phyloP scores from a whole-genome alignment of 345 rosid species.

The Mercurialis annua region DNA sequence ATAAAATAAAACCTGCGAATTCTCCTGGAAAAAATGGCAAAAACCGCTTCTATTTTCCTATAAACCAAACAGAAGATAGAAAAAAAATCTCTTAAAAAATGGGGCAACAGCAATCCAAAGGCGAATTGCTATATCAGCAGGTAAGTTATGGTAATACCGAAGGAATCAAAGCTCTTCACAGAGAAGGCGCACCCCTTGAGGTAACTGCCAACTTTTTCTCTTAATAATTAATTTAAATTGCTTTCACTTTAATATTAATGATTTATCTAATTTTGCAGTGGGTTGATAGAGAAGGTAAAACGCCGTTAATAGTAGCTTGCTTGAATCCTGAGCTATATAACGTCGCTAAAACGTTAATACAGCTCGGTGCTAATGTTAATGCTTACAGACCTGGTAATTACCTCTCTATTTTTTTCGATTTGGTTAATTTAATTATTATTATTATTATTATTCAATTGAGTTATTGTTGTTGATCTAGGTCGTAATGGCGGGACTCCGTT shows the following conservation, averaged over 20 bases:
- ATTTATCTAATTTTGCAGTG: slow-evolving; percentile 42
- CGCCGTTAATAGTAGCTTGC: slow-evolving; percentile 81
- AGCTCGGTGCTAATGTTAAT: slow-evolving; percentile 80
- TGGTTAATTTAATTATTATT: background rate
- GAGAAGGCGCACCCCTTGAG: slow-evolving; percentile 93
- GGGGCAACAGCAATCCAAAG: slow-evolving; percentile 98
- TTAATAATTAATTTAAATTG: background rate
- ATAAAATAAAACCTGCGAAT: background rate
- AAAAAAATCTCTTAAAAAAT: slow-evolving; percentile 23
- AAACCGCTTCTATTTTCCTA: background rate
- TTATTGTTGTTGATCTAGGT: slow-evolving; percentile 36
- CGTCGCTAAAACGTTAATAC: slow-evolving; percentile 81
- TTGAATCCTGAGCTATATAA: slow-evolving; percentile 55
- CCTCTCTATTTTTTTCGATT: background rate
- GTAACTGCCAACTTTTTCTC: slow-evolving; percentile 22
- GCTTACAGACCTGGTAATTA: slow-evolving; percentile 88
- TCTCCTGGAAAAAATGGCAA: background rate
- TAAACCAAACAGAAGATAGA: background rate
- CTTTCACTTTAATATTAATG: background rate
- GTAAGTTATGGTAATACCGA: slow-evolving; percentile 68
- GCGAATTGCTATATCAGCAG: slow-evolving; percentile 76
- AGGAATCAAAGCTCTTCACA: slow-evolving; percentile 70
- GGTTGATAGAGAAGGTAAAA: slow-evolving; percentile 89
- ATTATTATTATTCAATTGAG: background rate
- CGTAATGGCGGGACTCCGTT: slow-evolving; percentile 88